phyloP scores from a whole-genome alignment of 75 land plant genomes.

The Ceratopteris richardii region DNA sequence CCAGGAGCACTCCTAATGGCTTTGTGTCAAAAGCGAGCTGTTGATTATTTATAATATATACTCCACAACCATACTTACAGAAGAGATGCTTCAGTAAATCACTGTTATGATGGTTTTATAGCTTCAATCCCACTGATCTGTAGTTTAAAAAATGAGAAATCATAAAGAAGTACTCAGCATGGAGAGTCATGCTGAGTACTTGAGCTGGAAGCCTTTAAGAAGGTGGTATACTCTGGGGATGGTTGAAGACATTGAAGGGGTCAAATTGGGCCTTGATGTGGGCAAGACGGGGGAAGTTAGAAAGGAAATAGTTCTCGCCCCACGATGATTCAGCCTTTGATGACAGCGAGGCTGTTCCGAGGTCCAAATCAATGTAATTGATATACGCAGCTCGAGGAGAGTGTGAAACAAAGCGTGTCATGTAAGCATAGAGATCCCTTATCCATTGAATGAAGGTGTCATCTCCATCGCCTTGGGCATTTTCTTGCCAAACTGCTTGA shows the following conservation, averaged over 20 bases:
- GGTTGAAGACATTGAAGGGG: conserved; percentile 13
- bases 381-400: conserved; percentile 10
- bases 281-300: conserved; percentile 10
- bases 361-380: conserved; percentile 15
- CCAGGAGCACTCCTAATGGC: too few species aligned
- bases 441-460: conserved; percentile 9
- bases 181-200: too few species aligned
- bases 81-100: too few species aligned
- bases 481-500: not conserved
- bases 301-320: conserved; percentile 12
- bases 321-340: not conserved
- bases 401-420: conserved; percentile 11
- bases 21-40: too few species aligned
- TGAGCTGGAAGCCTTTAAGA: too few species aligned
- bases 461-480: not conserved
- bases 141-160: too few species aligned
- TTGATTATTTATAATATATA: too few species aligned
- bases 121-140: too few species aligned
- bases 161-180: too few species aligned
- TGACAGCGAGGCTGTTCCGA: conserved; percentile 7
- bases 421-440: conserved; percentile 12
- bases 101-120: too few species aligned
- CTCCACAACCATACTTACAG: too few species aligned
- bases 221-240: conserved; percentile 35
- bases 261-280: conserved; percentile 6